Evolutionary conservation across 805 yeast species (phyloP), one percentile per base, ranked within the genome.

Genomic region (Debaryomyces castellii): DNA sequence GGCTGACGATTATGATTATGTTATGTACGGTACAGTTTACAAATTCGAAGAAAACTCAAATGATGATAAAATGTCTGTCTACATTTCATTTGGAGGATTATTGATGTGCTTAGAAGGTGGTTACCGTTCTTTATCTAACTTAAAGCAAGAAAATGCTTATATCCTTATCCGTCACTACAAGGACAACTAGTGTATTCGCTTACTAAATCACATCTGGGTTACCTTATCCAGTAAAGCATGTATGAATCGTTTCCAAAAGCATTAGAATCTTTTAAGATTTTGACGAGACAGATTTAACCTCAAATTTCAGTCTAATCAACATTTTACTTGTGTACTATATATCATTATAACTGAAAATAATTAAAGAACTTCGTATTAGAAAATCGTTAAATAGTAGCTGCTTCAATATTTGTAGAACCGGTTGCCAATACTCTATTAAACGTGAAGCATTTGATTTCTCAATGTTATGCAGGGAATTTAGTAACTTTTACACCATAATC

Each of bases 1-100:
- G 58, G 96, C 97, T 54, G 97, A 92, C 64, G 98, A 94, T 62
- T 92, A 90, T 72, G 98, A 92, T 66, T 94, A 94, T 59, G 98
- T 94, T 53, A 92, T 94, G 98, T 83, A 91, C 64, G 99, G 99
- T 44, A 90, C 96, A 5, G 96, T 94, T 39, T 94, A 94, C 76
- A 91, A 92, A 66, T 94, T 94, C 62, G 97, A 92, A 65, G 99
- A 94, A 70, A 81, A 85, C 51, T 62, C 66, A 33, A 74, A 76
- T 36, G 80, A 80, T 52, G 88, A 83, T 59, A 74, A 73, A 53
- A 86, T 89, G 68, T 84, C 95, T 17, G 96, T 92, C 20, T 94
- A 89, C 63, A 88, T 89, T 47, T 92, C 98, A 3, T 94, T 91
- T 65, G 99, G 99, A 46, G 99, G 99, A 4, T 78, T 94, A 57